Percentiles rank a stretch among this genome's conserved stretches.
Evolutionary conservation across 805 yeast species (phyloP).

Genomic region (Hanseniaspora jakobsenii): DNA sequence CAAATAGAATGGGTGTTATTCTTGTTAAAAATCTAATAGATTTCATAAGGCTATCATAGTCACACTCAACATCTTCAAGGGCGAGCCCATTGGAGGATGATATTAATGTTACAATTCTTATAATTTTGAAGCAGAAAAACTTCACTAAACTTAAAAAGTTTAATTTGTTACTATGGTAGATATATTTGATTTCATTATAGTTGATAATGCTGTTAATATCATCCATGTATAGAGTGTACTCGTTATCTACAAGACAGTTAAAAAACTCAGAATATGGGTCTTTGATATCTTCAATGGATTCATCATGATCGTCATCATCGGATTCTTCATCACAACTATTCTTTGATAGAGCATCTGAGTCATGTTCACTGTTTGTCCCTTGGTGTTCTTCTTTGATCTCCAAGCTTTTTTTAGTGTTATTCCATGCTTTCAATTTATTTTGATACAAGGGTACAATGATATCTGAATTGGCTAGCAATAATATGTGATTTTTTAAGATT

Average conservation of each 20-base stretch:
- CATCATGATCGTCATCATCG: constrained; percentile 1
- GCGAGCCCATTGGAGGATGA: constrained; percentile 6
- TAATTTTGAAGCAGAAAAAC: constrained; percentile 28
- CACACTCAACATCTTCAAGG: constrained; percentile 14
- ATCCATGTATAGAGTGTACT: constrained; percentile 33
- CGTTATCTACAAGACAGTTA: constrained; percentile 14
- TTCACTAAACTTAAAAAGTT: constrained; percentile 47
- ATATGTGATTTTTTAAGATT: constrained; percentile 46
- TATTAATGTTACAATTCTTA: constrained; percentile 22
- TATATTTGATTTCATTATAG: constrained; percentile 43
- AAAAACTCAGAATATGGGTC: constrained; percentile 17
- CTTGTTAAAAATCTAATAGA: constrained; percentile 55
- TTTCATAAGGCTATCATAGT: constrained; percentile 37
- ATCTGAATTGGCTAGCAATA: constrained; percentile 40
- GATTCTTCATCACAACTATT: constrained; percentile 15
- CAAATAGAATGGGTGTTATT: constrained; percentile 56
- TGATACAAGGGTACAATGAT: constrained; percentile 17
- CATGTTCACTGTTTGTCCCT: no score
- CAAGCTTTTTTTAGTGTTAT: constrained; percentile 6
- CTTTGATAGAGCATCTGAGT: no score
- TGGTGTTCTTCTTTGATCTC: constrained; percentile 16
- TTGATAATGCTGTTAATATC: constrained; percentile 52
- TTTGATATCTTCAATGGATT: not conserved
- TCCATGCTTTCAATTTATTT: constrained; percentile 3
- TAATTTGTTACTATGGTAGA: constrained; percentile 45